phyloP scores from a whole-genome alignment of 2,329 filamentous ascomycete species.

The Chaetomiaceae sp. region DNA sequence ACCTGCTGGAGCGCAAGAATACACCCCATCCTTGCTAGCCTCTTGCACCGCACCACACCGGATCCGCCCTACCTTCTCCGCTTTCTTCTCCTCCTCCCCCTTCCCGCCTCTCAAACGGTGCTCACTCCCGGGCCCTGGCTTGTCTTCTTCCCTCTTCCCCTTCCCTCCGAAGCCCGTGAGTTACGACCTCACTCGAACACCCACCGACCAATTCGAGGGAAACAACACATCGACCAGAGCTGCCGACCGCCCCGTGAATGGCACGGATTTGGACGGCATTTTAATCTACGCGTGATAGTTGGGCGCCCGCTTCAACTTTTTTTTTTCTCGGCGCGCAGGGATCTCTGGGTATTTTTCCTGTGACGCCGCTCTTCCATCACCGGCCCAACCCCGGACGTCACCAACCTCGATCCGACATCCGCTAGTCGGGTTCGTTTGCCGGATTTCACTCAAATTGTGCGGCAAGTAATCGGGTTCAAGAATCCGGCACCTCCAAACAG shows the following conservation, averaged over 20 bases:
- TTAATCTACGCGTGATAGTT: too few relatives aligned
- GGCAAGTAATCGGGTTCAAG: too few relatives aligned
- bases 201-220: background rate
- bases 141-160: slow-evolving; percentile 3
- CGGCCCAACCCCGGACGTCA: too few relatives aligned
- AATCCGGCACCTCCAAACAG: too few relatives aligned
- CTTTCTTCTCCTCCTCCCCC: slow-evolving; percentile 19
- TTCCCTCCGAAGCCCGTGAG: background rate
- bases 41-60: slow-evolving; percentile 20
- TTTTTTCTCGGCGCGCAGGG: too few relatives aligned
- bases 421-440: too few relatives aligned
- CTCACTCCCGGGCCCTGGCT: background rate
- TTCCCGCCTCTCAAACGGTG: slow-evolving; percentile 13
- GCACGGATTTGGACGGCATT: background rate
- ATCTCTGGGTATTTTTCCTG: too few relatives aligned
- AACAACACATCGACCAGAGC: background rate
- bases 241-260: background rate
- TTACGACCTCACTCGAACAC: background rate
- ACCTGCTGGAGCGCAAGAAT: slow-evolving; percentile 19
- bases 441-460: too few relatives aligned
- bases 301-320: too few relatives aligned
- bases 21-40: slow-evolving; percentile 21
- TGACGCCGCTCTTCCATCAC: too few relatives aligned
- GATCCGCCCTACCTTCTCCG: slow-evolving; percentile 16
- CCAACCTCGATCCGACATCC: too few relatives aligned